Base-by-base conservation (phyloP, 2,329 filamentous ascomycete species). In the Sarocladium kiliense region DNA sequence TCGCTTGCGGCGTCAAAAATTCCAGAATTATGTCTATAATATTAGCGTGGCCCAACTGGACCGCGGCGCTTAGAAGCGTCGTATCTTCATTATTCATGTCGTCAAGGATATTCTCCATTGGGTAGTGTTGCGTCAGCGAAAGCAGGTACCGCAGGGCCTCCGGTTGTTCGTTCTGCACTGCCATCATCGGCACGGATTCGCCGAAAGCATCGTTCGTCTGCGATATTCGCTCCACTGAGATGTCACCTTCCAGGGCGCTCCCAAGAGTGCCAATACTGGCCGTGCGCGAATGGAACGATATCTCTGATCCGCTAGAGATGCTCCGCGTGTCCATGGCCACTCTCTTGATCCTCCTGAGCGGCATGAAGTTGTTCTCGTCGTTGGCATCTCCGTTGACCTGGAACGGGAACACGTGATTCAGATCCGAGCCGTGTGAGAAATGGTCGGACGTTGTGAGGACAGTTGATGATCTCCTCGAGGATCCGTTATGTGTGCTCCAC, bases 391-490 rank as follows among this genome's bases (percentile, higher is more conserved):
- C 65, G 21, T 67, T 66, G 10, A 62, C 60, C 66, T 96, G 89
- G 59, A 96, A 97, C 0, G 92, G 93, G 62, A 97, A 97, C 1
- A 97, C 91, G 66, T 97, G 93, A 54, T 87, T 81, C 3, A 97
- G 74, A 3, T 78, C 80, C 1, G 79, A 78, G 1, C 81, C 81
- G 55, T 73, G 70, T 2, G 80, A 84, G 58, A 80, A 83, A 11
- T 74, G 68, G 53, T 82, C 80, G 1, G 76, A 74, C 2, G 69
- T 64, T 1, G 72, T 71, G 26, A 74, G 66, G 18, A 64, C 71
- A 6, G 71, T 63, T 0, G 76, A 80, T 1, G 75, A 74, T 50
- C 70, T 66, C 51, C 72, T 66, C 1, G 76, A 76, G 0, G 73
- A 68, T 23, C 69, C 74, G 58, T 79, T 77, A 3, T 74, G 64